A percentile compares a stretch with the other conserved stretches of the same genome.
phyloP scores from a whole-genome alignment of 306 rosid genomes.

The Cicer bijugum region DNA sequence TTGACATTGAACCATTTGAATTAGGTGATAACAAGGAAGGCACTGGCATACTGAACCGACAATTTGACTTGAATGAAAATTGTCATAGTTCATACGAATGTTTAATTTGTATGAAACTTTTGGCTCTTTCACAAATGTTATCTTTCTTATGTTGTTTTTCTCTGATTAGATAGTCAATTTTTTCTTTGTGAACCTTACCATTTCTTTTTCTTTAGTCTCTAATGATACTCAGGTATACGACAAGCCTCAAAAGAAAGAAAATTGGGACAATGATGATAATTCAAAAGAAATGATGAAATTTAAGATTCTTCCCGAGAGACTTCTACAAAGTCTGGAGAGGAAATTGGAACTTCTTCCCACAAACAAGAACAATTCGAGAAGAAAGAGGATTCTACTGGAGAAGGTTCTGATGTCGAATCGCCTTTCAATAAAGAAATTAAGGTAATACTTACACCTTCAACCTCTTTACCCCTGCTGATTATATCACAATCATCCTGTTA shows the following conservation, averaged over 20 bases:
- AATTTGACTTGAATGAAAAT: constrained; percentile 7
- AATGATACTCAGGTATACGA: not conserved
- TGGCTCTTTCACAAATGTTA: not conserved
- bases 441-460: not conserved
- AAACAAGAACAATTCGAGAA: not conserved
- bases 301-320: not conserved
- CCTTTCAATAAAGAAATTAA: not conserved
- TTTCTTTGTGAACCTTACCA: not conserved
- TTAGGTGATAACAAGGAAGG: not conserved
- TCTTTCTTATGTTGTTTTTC: not conserved
- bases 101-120: not conserved
- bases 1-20: not conserved
- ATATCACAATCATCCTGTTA: not conserved
- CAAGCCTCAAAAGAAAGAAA: not conserved
- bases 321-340: not conserved
- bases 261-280: not conserved
- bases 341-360: not conserved
- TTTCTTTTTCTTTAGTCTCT: not conserved
- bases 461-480: not conserved
- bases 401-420: not conserved
- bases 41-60: not conserved
- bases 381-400: not conserved
- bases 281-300: not conserved
- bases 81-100: not conserved
- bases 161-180: not conserved